Conservation (phyloP, 139 green algal species). For the Closterium sp. region DNA sequence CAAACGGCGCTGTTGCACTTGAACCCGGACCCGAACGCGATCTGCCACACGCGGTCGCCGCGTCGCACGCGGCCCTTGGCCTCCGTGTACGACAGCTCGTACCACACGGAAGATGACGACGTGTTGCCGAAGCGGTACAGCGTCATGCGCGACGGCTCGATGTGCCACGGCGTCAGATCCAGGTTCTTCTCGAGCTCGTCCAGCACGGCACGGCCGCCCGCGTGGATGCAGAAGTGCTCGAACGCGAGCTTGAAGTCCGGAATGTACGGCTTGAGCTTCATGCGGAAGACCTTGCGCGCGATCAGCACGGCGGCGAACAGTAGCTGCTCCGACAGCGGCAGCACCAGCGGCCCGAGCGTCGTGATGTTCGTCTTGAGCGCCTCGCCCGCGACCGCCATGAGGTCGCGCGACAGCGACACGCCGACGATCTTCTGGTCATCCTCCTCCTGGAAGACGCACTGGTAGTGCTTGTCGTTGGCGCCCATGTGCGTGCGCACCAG, state of each 20-base stretch:
- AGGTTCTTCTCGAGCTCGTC: slow-evolving; percentile 97
- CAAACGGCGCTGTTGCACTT: slow-evolving; percentile 60
- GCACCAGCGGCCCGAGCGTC: slow-evolving; percentile 88
- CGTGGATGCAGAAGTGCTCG: slow-evolving; percentile 98
- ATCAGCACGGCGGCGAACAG: slow-evolving; percentile 87
- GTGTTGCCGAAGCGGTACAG: slow-evolving; percentile 57
- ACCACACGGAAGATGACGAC: slow-evolving; percentile 59
- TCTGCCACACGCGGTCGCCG: slow-evolving; percentile 58
- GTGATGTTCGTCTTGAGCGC: slow-evolving; percentile 94
- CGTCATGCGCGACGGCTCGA: slow-evolving; percentile 67
- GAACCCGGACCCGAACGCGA: slow-evolving; percentile 59
- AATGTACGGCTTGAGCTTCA: slow-evolving; percentile 79
- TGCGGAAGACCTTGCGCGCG: slow-evolving; percentile 67
- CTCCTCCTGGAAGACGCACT: slow-evolving; percentile 74
- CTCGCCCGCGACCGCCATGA: slow-evolving; percentile 87
- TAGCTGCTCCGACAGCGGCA: slow-evolving; percentile 90
- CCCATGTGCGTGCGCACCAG: slow-evolving; percentile 88
- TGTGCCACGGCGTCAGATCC: slow-evolving; percentile 60
- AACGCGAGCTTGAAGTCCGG: slow-evolving; percentile 97
- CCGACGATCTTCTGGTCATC: slow-evolving; percentile 59
- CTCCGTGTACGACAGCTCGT: slow-evolving; percentile 61
- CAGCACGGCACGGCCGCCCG: slow-evolving; percentile 86
- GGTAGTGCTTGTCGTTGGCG: slow-evolving; percentile 79
- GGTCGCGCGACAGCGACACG: slow-evolving; percentile 83
- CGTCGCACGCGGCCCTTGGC: slow-evolving; percentile 34